Evolutionary conservation across 2,329 filamentous ascomycete species (phyloP), one percentile per base, ranked within the genome.

Genomic region (Tolypocladium tundrense): DNA sequence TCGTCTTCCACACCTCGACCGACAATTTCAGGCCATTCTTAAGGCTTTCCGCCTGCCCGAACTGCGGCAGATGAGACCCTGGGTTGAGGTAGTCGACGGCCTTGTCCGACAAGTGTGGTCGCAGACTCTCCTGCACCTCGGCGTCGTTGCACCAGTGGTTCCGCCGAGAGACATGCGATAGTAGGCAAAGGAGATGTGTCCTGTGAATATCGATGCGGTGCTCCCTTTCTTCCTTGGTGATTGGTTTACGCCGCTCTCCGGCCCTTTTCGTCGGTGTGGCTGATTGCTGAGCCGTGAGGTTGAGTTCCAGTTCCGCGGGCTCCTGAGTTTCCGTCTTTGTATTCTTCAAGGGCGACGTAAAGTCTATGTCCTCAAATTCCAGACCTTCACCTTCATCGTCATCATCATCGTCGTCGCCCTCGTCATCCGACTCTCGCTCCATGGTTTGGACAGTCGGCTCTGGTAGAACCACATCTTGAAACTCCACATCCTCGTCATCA

Each of bases 141-240:
- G 75, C 65, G 67, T 93, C 87, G 66, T 96, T 96, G 73, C 92
- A 97, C 91, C 93, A 97, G 57, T 82, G 77, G 68, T 97, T 99
- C 57, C 92, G 85, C 58, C 84, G 78, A 63, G 88, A 82, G 19
- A 87, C 81, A 70, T 97, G 90, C 11, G 85, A 84, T 19, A 99
- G 73, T 2, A 99, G 78, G 68, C 90, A 96, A 16, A 97, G 75
- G 0, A 97, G 63, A 72, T 99, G 92, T 60, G 86, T 78, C 71
- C 93, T 96, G 71, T 99, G 94, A n/a, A 91, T 79, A 55, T 90
- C 82, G 37, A 94, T 70, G 24, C 92, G 84, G 16, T 70, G 74
- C 50, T 73, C 72, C 60, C 75, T 81, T 63, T 86, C 83, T 24
- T 77, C 77, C 61, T 76, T 80, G 31, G 71, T 81, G 4, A 84